phyloP scores from a whole-genome alignment of 805 yeast genomes.

The Ogataea haglerorum region DNA sequence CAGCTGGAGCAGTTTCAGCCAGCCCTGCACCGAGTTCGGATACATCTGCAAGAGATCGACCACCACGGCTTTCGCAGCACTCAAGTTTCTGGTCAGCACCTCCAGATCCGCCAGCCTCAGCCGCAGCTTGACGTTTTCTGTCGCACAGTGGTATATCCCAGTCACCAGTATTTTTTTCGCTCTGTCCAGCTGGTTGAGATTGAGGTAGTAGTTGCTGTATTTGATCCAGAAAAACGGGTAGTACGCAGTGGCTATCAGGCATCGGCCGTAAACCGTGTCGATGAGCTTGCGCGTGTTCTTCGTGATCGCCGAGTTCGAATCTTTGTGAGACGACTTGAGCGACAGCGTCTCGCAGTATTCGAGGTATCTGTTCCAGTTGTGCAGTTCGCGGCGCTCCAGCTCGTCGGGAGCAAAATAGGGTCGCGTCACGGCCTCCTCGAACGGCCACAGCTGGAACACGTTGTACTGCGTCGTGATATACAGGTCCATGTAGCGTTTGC shows the following conservation, averaged over 20 bases:
- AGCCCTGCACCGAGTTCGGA: slow-evolving; percentile 37
- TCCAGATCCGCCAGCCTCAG: slow-evolving; percentile 44
- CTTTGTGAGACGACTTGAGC: slow-evolving; percentile 21
- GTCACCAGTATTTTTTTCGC: slow-evolving; percentile 40
- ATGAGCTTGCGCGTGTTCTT: slow-evolving; percentile 25
- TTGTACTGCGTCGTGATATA: slow-evolving; percentile 55
- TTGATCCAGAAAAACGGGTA: slow-evolving; percentile 49
- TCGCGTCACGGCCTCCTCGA: slow-evolving; percentile 40
- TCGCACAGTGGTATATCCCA: slow-evolving; percentile 32
- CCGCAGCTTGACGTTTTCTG: slow-evolving; percentile 33
- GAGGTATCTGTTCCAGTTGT: slow-evolving; percentile 57
- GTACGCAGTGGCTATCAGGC: slow-evolving; percentile 42
- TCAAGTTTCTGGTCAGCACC: slow-evolving; percentile 34
- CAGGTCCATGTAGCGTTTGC: slow-evolving; percentile 48
- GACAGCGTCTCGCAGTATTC: slow-evolving; percentile 44
- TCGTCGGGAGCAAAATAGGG: slow-evolving; percentile 39
- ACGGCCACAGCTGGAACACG: slow-evolving; percentile 46
- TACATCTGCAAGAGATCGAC: slow-evolving; percentile 23
- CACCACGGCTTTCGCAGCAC: slow-evolving; percentile 37
- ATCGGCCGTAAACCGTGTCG: slow-evolving; percentile 44
- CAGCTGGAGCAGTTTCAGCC: slow-evolving; percentile 41
- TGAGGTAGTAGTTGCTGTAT: slow-evolving; percentile 42
- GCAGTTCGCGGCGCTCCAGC: slow-evolving; percentile 43
- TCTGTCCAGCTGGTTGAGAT: slow-evolving; percentile 24
- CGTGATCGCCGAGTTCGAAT: slow-evolving; percentile 17